Evolutionary conservation across 1,139 yeast species (phyloP).

Genomic region (Chernovozyma sophiae-reginae): DNA sequence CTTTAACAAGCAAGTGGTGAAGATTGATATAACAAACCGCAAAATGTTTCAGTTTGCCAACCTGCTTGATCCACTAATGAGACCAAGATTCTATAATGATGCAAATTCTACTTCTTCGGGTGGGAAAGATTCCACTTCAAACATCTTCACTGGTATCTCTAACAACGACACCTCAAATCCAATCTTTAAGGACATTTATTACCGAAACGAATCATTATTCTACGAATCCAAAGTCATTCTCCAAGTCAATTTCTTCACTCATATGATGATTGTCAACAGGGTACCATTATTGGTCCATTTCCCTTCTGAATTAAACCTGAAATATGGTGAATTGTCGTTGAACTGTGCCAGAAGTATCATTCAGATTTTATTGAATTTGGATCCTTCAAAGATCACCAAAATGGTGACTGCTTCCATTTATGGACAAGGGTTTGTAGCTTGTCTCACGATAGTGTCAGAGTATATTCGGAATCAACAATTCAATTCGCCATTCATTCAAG

Average conservation of each 20-base stretch:
- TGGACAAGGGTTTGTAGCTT: constrained; percentile 3
- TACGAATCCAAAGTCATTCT: constrained; percentile 8
- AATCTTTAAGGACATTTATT: neutral
- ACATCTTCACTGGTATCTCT: too few species aligned
- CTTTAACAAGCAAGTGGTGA: neutral
- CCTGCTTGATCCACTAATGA: constrained; percentile 16
- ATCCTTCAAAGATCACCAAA: neutral
- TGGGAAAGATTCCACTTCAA: too few species aligned
- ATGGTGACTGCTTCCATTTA: neutral
- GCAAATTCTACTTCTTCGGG: too few species aligned
- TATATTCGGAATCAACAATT: neutral
- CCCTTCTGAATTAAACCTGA: constrained; percentile 5
- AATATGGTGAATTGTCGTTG: constrained; percentile 10
- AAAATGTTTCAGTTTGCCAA: constrained; percentile 15
- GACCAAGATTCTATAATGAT: constrained; percentile 12
- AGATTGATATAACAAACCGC: constrained; percentile 11
- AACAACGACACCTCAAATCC: neutral
- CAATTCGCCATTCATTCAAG: neutral
- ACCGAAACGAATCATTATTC: neutral
- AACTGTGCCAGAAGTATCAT: constrained; percentile 11
- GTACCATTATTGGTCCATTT: constrained; percentile 9
- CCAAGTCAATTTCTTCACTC: constrained; percentile 9
- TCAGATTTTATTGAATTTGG: constrained; percentile 6
- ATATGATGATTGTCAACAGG: constrained; percentile 12
- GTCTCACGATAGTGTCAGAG: constrained; percentile 6